A percentile compares a stretch with the other conserved stretches of the same genome.
phyloP scores from a whole-genome alignment of 805 yeast species.

The Ogataea henricii region DNA sequence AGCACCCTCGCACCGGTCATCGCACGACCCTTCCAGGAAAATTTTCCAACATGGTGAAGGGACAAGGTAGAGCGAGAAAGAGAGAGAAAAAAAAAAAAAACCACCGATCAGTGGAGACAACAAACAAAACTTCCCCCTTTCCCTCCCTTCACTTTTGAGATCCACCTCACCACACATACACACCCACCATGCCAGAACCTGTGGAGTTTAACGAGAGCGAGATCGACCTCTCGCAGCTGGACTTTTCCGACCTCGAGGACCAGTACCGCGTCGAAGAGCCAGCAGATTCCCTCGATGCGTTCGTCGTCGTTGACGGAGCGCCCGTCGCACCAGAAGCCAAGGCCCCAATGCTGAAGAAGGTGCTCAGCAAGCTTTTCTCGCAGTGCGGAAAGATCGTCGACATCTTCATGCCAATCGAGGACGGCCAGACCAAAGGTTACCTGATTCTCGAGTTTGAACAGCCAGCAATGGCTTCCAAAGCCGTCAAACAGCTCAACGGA shows the following conservation, averaged over 20 bases:
- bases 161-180: neutral
- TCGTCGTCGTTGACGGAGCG: slow-evolving; percentile 89
- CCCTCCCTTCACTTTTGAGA: neutral
- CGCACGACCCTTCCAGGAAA: neutral
- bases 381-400: slow-evolving; percentile 80
- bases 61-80: too few species aligned
- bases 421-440: slow-evolving; percentile 82
- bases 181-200: slow-evolving; percentile 24
- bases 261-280: slow-evolving; percentile 62
- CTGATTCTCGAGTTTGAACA: slow-evolving; percentile 80
- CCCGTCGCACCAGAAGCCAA: slow-evolving; percentile 93
- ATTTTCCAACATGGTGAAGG: neutral
- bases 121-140: neutral
- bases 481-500: slow-evolving; percentile 78
- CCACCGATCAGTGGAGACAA: neutral
- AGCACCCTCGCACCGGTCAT: neutral
- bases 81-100: slow-evolving; percentile 1
- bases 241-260: slow-evolving; percentile 83
- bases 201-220: slow-evolving; percentile 34
- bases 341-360: slow-evolving; percentile 80
- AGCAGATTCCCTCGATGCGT: slow-evolving; percentile 67
- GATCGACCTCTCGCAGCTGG: slow-evolving; percentile 62
- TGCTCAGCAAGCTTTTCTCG: slow-evolving; percentile 75
- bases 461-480: slow-evolving; percentile 68
- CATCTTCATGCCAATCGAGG: slow-evolving; percentile 77